Evolutionary conservation across 306 rosid genomes (phyloP).

Genomic region (Hippophae gyantsensis): DNA sequence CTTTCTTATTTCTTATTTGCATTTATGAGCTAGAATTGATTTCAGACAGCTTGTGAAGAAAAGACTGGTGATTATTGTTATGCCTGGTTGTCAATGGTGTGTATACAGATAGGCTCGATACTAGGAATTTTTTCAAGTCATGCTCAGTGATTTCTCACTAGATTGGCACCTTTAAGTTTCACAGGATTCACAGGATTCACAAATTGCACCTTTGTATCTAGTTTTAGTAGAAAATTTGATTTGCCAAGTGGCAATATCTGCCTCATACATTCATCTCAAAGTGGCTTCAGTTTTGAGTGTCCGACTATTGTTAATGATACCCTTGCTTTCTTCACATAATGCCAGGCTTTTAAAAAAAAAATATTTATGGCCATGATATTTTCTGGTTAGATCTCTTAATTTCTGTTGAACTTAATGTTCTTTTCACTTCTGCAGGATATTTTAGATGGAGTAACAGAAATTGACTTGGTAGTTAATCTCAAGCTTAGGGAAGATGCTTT

Average conservation of each 20-base stretch:
- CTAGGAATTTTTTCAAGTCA: too few relatives aligned
- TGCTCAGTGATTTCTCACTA: too few relatives aligned
- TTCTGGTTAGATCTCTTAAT: not conserved
- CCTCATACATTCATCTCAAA: not conserved
- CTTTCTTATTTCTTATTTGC: not conserved
- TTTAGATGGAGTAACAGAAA: constrained; percentile 39
- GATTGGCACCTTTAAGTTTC: too few relatives aligned
- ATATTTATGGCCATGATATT: not conserved
- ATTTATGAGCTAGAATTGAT: not conserved
- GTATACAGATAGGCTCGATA: too few relatives aligned
- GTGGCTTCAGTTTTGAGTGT: not conserved
- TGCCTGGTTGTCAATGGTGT: too few relatives aligned
- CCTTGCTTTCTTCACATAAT: not conserved
- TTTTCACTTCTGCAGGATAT: constrained; percentile 30
- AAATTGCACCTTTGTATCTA: too few relatives aligned
- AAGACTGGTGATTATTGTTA: not conserved
- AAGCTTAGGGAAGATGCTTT: constrained; percentile 44
- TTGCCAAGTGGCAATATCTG: not conserved
- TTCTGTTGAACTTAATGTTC: not conserved
- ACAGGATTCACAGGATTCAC: too few relatives aligned
- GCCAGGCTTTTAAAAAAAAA: not conserved
- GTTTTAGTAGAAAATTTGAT: constrained; percentile 2
- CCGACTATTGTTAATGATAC: not conserved
- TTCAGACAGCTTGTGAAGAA: not conserved
- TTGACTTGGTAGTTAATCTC: constrained; percentile 42